Conservation (phyloP, 2,329 filamentous ascomycete genomes). For the Ophiognomonia clavigignenti-juglandacearum region DNA sequence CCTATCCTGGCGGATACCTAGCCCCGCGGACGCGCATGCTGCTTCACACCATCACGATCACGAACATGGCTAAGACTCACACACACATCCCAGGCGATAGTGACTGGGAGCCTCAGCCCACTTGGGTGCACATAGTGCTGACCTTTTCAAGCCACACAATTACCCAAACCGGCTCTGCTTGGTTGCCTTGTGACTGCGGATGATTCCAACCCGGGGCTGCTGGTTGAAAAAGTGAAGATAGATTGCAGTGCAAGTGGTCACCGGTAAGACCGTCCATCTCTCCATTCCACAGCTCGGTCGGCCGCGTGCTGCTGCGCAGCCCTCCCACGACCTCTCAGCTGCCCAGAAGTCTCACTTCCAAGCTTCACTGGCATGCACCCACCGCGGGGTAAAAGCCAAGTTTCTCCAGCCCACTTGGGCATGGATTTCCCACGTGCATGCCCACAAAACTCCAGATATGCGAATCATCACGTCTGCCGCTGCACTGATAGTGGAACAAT, state of each 20-base stretch:
- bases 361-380: conserved; percentile 7
- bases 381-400: conserved; percentile 10
- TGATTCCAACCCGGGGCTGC: neutral
- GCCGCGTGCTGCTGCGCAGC: no score
- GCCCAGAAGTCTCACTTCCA: neutral
- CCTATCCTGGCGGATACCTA: conserved; percentile 3
- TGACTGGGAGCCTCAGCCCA: conserved; percentile 8
- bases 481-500: neutral
- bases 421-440: conserved; percentile 11
- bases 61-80: conserved; percentile 10
- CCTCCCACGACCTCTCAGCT: conserved; percentile 10
- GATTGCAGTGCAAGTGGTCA: no score
- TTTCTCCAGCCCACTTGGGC: neutral
- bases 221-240: neutral
- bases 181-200: conserved; percentile 10
- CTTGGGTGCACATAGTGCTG: no score
- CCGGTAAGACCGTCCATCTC: conserved; percentile 12
- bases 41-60: conserved; percentile 9
- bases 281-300: conserved; percentile 16
- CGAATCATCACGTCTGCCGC: conserved; percentile 9
- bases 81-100: neutral
- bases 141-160: conserved; percentile 10
- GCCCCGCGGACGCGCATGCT: conserved; percentile 13
- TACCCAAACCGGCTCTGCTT: conserved; percentile 8
- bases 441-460: neutral